A percentile compares a stretch with the other conserved stretches of the same genome.
These are phyloP conservation scores for Ogataea minuta DNA, from an alignment of 805 yeast species.

Conservation along the genomic window DNA sequence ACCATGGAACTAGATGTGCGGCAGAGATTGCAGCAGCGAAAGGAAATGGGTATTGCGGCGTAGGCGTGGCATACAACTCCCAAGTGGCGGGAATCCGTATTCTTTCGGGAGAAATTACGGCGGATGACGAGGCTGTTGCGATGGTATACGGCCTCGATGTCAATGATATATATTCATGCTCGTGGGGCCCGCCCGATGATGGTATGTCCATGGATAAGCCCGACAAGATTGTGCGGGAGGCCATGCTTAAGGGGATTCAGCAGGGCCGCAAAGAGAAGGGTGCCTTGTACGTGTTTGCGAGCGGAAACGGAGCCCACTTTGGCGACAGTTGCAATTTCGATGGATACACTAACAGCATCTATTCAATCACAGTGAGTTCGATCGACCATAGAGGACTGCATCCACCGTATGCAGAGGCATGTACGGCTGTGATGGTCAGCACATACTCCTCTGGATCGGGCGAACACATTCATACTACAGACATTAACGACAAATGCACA, in stretches of 20 bases:
- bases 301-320: conserved; percentile 84
- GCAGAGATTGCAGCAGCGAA: conserved; percentile 93
- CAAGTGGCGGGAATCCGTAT: conserved; percentile 89
- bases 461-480: conserved; percentile 87
- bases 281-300: conserved; percentile 88
- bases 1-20: conserved; percentile 97
- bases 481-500: conserved; percentile 66
- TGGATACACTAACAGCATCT: conserved; percentile 94
- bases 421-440: conserved; percentile 92
- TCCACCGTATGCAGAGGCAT: conserved; percentile 87
- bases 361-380: conserved; percentile 92
- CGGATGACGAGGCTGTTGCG: conserved; percentile 90
- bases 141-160: conserved; percentile 74
- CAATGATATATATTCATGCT: conserved; percentile 93
- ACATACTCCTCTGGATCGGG: conserved; percentile 91
- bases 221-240: conserved; percentile 69
- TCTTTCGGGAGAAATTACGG: conserved; percentile 72
- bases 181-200: conserved; percentile 98
- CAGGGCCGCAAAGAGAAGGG: conserved; percentile 84
- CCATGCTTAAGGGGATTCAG: conserved; percentile 78
- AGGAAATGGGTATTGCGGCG: conserved; percentile 82
- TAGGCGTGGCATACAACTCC: conserved; percentile 90
- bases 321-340: conserved; percentile 95
- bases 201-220: conserved; percentile 88
- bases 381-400: conserved; percentile 83